Base-by-base conservation (phyloP, 1,139 yeast species). In the Suhomyces coccinellae region DNA sequence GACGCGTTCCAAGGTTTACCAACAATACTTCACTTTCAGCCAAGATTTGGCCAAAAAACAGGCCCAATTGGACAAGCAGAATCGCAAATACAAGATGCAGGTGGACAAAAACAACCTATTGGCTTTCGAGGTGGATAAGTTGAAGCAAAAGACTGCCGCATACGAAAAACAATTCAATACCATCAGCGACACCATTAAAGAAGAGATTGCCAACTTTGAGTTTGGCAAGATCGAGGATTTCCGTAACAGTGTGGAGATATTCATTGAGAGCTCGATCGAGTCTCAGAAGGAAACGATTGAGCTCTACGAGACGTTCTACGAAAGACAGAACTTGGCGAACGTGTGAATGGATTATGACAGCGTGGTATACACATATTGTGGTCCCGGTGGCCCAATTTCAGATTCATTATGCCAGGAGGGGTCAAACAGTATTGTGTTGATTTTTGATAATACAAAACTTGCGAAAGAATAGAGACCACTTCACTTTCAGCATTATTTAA, bases 251-350 rank as follows among this genome's bases (percentile, higher is more conserved):
- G 89, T 93, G 47, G 99, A 93, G 66, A 84, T 91, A 17, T 91
- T 83, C 57, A 77, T 95, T 59, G 99, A 95, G 64, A 82, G 95
- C 48, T 82, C 95, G 20, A 87, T 91, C 41, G 99, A 93, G 66
- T 79, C 93, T 14, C 99, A 93, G 63, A 95, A 93, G 68, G 97
- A 90, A 63, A 83, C 93, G 29, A 93, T 93, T 54, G 99, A 93
- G 65, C 66, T 88, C 28, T 93, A 97, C 95, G 98, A 93, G 66
- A 87, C 97, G 0, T 93, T 87, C 56, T 85, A 84, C 57, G 83
- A 80, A 51, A 61, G 73, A 30, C 75, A 73, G 47, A 57, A 62
- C 33, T 59, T 73, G 43, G 66, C 64, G 9, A 45, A 51, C 37
- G 58, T 52, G 12, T 55, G 45, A 20, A 11, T 26, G 5, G 24